Evolutionary conservation across 495 filamentous ascomycete genomes (phyloP).

Genomic region (Penicillium maclennaniae): DNA sequence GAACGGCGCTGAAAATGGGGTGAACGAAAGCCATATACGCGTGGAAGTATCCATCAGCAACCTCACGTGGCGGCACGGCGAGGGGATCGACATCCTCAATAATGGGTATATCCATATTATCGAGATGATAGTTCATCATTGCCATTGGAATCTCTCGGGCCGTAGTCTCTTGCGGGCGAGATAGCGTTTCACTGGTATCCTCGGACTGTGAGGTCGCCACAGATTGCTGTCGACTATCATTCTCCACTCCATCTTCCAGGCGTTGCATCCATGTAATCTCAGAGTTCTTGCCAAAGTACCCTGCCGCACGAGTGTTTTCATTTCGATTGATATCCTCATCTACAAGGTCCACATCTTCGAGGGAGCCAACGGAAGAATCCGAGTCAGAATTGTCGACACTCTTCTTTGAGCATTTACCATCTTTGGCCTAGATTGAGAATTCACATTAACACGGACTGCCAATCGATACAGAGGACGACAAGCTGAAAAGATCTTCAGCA

Average conservation of each 20-base stretch:
- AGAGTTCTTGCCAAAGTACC: slow-evolving; percentile 62
- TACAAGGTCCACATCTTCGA: slow-evolving; percentile 53
- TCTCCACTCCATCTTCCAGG: slow-evolving; percentile 28
- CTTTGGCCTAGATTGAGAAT: slow-evolving; percentile 2
- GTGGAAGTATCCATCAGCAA: slow-evolving; percentile 50
- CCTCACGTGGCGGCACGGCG: slow-evolving; percentile 45
- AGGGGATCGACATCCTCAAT: slow-evolving; percentile 43
- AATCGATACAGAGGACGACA: background rate
- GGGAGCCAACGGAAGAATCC: slow-evolving; percentile 48
- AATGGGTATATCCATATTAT: slow-evolving; percentile 47
- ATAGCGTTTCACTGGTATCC: background rate
- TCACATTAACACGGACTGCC: slow-evolving; percentile 1
- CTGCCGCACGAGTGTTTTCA: slow-evolving; percentile 45
- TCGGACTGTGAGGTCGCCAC: background rate
- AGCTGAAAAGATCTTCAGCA: background rate
- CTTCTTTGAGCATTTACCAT: slow-evolving; percentile 2
- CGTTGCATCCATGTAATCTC: slow-evolving; percentile 59
- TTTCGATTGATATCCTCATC: slow-evolving; percentile 56
- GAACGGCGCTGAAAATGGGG: slow-evolving; percentile 52
- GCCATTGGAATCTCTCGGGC: slow-evolving; percentile 23
- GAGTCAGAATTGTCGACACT: slow-evolving; percentile 32
- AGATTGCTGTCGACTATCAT: background rate
- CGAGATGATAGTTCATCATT: slow-evolving; percentile 52
- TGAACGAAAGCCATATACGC: slow-evolving; percentile 58
- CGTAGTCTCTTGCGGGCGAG: background rate